phyloP scores from a whole-genome alignment of 2,329 filamentous ascomycete species.

The Beauveria bassiana region DNA sequence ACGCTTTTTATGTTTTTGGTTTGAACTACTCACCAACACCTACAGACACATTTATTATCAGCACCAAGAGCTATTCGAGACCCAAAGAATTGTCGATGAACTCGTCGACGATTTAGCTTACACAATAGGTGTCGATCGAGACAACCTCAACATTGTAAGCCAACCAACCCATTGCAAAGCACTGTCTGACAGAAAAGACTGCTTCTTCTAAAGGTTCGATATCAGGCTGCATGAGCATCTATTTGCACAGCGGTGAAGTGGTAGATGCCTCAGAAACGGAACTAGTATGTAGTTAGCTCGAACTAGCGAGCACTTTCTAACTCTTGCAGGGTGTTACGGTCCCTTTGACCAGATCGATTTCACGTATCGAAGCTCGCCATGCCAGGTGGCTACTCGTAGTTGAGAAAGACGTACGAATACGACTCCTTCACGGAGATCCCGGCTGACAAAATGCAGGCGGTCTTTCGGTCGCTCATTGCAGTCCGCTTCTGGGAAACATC shows the following conservation, averaged over 20 bases:
- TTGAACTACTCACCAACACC: not conserved
- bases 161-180: not conserved
- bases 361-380: conserved; percentile 38
- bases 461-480: conserved; percentile 59
- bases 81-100: conserved; percentile 60
- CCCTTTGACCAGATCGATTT: conserved; percentile 43
- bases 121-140: conserved; percentile 57
- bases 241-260: conserved; percentile 34
- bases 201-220: conserved; percentile 68
- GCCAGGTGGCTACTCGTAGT: conserved; percentile 63
- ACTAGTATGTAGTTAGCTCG: conserved; percentile 17
- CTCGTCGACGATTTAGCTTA: conserved; percentile 68
- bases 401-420: conserved; percentile 61
- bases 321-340: conserved; percentile 49
- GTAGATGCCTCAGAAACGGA: conserved; percentile 25
- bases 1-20: not conserved
- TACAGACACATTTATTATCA: conserved; percentile 73
- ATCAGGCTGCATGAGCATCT: conserved; percentile 47
- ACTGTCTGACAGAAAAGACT: conserved; percentile 37
- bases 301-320: conserved; percentile 12
- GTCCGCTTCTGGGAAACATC: conserved; percentile 46
- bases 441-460: conserved; percentile 46
- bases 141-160: conserved; percentile 62
- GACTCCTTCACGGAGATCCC: not conserved
- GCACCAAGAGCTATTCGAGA: conserved; percentile 62